A percentile compares a stretch with the other conserved stretches of the same genome.
Evolutionary conservation across 805 yeast species (phyloP).

Genomic region (Saccharomyces eubayanus): DNA sequence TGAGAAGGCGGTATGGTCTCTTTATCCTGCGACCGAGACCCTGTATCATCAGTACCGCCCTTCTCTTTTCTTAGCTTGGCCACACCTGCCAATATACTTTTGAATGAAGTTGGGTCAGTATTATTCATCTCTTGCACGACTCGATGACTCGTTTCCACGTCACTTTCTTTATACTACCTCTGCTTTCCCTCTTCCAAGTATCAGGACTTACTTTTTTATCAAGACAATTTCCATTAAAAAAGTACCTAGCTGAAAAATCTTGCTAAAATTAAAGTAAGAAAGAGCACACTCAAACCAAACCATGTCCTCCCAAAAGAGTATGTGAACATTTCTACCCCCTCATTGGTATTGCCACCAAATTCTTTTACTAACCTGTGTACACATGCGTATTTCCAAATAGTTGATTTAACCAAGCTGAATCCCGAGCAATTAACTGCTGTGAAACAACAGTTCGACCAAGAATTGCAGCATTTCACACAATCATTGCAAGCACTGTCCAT

Average conservation of each 20-base stretch:
- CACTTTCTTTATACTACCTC: neutral
- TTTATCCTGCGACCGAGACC: neutral
- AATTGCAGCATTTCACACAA: slow-evolving; percentile 74
- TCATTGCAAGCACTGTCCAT: slow-evolving; percentile 76
- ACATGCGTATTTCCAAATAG: slow-evolving; percentile 21
- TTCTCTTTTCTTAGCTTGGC: slow-evolving; percentile 45
- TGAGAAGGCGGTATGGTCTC: neutral
- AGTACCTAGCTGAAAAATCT: slow-evolving; percentile 1
- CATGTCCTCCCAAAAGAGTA: slow-evolving; percentile 28
- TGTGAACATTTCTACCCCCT: slow-evolving; percentile 3
- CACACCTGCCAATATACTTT: slow-evolving; percentile 65
- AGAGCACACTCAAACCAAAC: neutral
- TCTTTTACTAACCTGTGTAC: neutral
- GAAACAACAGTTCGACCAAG: slow-evolving; percentile 75
- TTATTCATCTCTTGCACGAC: slow-evolving; percentile 18
- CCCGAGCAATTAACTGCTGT: slow-evolving; percentile 81
- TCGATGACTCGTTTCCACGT: neutral
- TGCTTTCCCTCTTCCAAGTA: neutral
- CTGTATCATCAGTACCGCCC: slow-evolving; percentile 6
- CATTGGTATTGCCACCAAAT: neutral
- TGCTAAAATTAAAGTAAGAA: neutral
- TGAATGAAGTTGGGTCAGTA: slow-evolving; percentile 54
- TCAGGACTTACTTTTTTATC: slow-evolving; percentile 1
- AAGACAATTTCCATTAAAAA: neutral
- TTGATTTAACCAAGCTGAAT: slow-evolving; percentile 62